A percentile compares a stretch with the other conserved stretches of the same genome.
Conservation (phyloP, 2,329 filamentous ascomycete species). For the Fonsecaea multimorphosa region DNA sequence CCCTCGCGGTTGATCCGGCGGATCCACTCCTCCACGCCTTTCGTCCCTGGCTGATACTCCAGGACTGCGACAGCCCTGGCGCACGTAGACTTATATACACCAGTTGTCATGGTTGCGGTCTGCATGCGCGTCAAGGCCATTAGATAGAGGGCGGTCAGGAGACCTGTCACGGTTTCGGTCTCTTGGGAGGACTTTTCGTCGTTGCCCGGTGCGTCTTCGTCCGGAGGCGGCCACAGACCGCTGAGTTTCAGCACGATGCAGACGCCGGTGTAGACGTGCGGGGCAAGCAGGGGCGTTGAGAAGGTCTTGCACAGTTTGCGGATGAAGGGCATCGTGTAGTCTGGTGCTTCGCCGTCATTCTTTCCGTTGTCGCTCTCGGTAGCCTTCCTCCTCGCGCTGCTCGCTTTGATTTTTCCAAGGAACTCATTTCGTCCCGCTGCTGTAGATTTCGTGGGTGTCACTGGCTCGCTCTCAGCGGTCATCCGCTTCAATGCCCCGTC, state of each 20-base stretch:
- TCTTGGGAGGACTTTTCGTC: conserved; percentile 52
- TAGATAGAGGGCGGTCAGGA: conserved; percentile 54
- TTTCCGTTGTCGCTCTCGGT: conserved; percentile 17
- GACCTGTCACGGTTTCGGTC: conserved; percentile 45
- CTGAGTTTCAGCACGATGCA: conserved; percentile 64
- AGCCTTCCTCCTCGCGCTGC: conserved; percentile 28
- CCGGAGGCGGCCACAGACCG: conserved; percentile 45
- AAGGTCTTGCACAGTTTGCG: conserved; percentile 69
- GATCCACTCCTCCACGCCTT: conserved; percentile 68
- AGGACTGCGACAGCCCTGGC: conserved; percentile 19
- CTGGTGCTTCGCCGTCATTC: conserved; percentile 52
- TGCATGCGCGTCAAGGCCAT: conserved; percentile 49
- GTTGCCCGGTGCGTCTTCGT: conserved; percentile 50
- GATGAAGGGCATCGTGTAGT: conserved; percentile 73
- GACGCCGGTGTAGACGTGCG: conserved; percentile 74
- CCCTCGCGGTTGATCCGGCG: conserved; percentile 57
- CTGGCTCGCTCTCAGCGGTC: conserved; percentile 39
- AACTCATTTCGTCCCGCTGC: conserved; percentile 17
- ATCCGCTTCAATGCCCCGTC: conserved; percentile 25
- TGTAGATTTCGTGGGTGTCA: conserved; percentile 18
- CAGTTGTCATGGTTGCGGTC: conserved; percentile 36
- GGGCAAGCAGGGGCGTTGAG: conserved; percentile 66
- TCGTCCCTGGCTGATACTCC: conserved; percentile 50
- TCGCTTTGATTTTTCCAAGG: conserved; percentile 30
- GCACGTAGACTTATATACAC: conserved; percentile 34